A percentile compares a stretch with the other conserved stretches of the same genome.
Evolutionary conservation across 495 filamentous ascomycete species (phyloP).

Genomic region (Trichoderma reesei): DNA sequence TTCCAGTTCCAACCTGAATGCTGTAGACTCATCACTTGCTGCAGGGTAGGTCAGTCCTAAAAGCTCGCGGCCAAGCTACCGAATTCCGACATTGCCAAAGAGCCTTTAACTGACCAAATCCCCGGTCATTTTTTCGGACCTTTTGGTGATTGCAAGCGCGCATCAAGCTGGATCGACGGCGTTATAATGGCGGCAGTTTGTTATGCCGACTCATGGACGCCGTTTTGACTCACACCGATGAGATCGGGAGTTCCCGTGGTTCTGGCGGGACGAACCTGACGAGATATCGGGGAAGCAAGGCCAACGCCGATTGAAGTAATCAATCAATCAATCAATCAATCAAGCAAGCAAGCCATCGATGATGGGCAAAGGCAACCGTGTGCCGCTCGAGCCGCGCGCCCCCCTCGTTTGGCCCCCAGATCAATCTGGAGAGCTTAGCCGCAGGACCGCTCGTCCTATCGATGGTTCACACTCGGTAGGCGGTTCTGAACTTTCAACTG

Average conservation of each 20-base stretch:
- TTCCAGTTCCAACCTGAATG: too few species aligned
- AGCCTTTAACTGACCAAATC: background rate
- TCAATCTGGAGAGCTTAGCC: too few species aligned
- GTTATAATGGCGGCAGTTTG: background rate
- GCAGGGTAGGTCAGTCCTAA: background rate
- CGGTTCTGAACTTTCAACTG: background rate
- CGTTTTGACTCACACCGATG: background rate
- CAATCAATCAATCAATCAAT: too few species aligned
- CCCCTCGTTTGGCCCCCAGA: too few species aligned
- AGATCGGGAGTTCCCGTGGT: background rate
- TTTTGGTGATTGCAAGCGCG: background rate
- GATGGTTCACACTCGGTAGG: background rate
- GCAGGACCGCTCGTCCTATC: background rate
- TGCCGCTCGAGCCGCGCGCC: too few species aligned
- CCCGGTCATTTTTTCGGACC: background rate
- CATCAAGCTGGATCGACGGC: background rate
- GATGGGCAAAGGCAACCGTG: too few species aligned
- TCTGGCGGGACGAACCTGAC: background rate
- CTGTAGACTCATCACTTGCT: background rate
- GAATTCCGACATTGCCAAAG: background rate
- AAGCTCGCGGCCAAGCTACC: too few species aligned
- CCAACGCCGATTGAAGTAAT: background rate
- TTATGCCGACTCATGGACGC: background rate
- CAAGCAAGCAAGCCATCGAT: too few species aligned
- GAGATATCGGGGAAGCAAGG: background rate